Conservation (phyloP, 2,329 filamentous ascomycete genomes). For the Monosporascus sp. region DNA sequence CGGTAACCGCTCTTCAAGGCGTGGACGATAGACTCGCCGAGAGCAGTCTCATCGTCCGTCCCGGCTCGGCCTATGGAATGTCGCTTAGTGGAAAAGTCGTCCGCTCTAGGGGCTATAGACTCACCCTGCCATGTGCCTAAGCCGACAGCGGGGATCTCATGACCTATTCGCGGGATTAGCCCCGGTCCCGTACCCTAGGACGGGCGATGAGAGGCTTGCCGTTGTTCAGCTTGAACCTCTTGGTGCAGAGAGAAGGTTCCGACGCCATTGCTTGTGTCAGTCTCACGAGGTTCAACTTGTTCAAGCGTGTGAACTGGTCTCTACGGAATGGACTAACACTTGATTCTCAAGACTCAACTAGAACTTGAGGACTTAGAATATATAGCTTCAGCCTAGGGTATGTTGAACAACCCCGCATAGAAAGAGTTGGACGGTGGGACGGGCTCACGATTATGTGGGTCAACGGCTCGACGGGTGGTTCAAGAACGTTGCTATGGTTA, state of each 20-base stretch:
- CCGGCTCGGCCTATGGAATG: not conserved
- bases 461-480: too few relatives aligned
- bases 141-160: conserved; percentile 16
- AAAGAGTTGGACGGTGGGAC: too few relatives aligned
- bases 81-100: not conserved
- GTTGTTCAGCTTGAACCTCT: conserved; percentile 13
- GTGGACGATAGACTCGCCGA: conserved; percentile 14
- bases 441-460: too few relatives aligned
- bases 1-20: conserved; percentile 26
- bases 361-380: too few relatives aligned
- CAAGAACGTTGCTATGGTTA: too few relatives aligned
- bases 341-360: too few relatives aligned
- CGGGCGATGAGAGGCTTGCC: not conserved
- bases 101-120: not conserved
- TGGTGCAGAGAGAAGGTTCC: conserved; percentile 8
- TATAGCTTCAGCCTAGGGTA: too few relatives aligned
- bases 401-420: too few relatives aligned
- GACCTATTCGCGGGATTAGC: conserved; percentile 1
- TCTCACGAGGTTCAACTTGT: too few relatives aligned
- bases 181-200: too few relatives aligned
- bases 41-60: conserved; percentile 13
- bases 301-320: too few relatives aligned
- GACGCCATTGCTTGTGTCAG: not conserved
- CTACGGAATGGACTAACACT: too few relatives aligned
- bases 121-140: conserved; percentile 23